phyloP scores from a whole-genome alignment of 495 filamentous ascomycete genomes.

The Xylaria longipes region DNA sequence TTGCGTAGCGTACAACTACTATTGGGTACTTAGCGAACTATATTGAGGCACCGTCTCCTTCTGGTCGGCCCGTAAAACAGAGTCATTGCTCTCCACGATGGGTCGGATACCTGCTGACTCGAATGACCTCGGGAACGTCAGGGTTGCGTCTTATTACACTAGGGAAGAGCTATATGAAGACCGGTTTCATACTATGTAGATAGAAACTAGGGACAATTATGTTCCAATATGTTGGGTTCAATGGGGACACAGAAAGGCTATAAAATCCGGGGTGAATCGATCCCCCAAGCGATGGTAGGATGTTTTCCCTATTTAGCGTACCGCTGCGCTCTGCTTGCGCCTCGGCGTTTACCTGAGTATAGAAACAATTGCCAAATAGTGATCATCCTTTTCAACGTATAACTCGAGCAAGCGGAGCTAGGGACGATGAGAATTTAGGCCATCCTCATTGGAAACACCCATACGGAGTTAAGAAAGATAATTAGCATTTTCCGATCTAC shows the following conservation, averaged over 20 bases:
- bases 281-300: neutral
- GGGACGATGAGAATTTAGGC: neutral
- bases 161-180: neutral
- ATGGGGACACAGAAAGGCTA: neutral
- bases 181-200: neutral
- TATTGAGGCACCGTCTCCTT: neutral
- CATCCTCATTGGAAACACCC: neutral
- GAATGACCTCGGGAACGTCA: neutral
- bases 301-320: neutral
- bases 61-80: neutral
- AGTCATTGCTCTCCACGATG: neutral
- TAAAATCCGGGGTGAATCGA: neutral
- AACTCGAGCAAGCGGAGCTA: neutral
- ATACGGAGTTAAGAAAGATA: neutral
- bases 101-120: neutral
- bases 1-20: too few relatives aligned
- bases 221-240: neutral
- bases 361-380: neutral
- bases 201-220: neutral
- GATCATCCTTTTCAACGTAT: neutral
- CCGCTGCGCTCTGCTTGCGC: neutral
- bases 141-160: neutral
- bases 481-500: neutral
- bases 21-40: neutral
- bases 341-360: neutral